A percentile compares a stretch with the other conserved stretches of the same genome.
Conservation (phyloP, 805 yeast genomes). For the Saturnispora dispora region DNA sequence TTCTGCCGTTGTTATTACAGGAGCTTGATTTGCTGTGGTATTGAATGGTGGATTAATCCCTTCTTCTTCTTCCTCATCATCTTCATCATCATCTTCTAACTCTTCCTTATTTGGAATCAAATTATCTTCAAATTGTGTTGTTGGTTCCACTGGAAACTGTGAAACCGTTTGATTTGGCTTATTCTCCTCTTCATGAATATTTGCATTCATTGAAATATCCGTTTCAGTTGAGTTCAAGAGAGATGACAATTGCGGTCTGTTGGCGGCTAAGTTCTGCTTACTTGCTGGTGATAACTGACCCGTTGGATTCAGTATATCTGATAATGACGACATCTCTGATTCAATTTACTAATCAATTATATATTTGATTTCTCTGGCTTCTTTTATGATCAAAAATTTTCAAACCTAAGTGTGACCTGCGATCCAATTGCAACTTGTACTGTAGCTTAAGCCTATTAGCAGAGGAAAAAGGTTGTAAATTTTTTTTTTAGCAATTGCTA, state of each 20-base stretch:
- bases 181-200: background rate
- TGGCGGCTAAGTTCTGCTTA: background rate
- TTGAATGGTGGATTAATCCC: background rate
- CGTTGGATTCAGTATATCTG: conserved; percentile 9
- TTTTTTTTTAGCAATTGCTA: background rate
- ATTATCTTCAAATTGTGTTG: background rate
- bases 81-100: background rate
- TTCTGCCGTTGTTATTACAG: background rate
- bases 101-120: too few species aligned
- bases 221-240: background rate
- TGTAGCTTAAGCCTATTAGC: background rate
- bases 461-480: background rate
- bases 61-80: background rate
- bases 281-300: background rate
- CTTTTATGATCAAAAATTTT: background rate
- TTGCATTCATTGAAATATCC: background rate
- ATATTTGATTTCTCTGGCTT: too few species aligned
- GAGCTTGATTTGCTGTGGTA: background rate
- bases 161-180: background rate
- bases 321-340: conserved; percentile 7
- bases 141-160: background rate
- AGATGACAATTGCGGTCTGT: background rate
- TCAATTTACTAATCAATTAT: background rate
- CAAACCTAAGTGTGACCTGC: background rate
- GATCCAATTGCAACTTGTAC: background rate